A percentile compares a stretch with the other conserved stretches of the same genome.
phyloP scores from a whole-genome alignment of 2,329 filamentous ascomycete species.

The Aspergillus sp. region DNA sequence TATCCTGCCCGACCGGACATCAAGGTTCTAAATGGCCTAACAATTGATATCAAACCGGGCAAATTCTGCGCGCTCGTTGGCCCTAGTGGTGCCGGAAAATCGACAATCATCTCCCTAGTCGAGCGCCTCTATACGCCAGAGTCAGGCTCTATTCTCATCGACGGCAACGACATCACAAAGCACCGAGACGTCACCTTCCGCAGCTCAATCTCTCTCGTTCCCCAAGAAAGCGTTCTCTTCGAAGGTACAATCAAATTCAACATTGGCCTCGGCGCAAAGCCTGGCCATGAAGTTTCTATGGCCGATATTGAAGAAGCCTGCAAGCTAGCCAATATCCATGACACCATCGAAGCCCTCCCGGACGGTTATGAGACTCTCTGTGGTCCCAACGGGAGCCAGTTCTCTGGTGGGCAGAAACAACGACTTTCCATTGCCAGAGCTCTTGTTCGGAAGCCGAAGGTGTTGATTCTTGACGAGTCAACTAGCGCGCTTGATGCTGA shows the following conservation, averaged over 20 bases:
- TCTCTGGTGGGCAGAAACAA: conserved; percentile 61
- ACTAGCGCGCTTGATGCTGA: conserved; percentile 60
- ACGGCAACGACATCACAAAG: conserved; percentile 49
- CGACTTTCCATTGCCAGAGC: conserved; percentile 60
- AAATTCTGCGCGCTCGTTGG: conserved; percentile 60
- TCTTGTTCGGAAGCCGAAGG: conserved; percentile 53
- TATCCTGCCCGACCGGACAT: conserved; percentile 65
- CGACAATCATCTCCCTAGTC: conserved; percentile 59
- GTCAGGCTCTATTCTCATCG: conserved; percentile 53
- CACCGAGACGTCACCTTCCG: conserved; percentile 41
- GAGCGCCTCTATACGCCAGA: conserved; percentile 57
- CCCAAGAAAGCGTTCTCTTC: conserved; percentile 50
- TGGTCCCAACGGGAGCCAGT: conserved; percentile 55
- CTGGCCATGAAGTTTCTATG: conserved; percentile 55
- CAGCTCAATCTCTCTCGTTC: conserved; percentile 47
- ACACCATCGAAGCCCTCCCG: conserved; percentile 63
- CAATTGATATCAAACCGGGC: conserved; percentile 51
- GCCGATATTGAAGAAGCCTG: conserved; percentile 67
- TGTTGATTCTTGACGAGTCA: conserved; percentile 62
- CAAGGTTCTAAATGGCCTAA: conserved; percentile 58
- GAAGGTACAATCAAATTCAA: conserved; percentile 51
- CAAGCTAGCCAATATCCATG: conserved; percentile 68
- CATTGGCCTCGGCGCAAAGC: conserved; percentile 47
- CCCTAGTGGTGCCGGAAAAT: conserved; percentile 67
- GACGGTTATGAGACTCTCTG: conserved; percentile 64